These are phyloP conservation scores for Cystoderma amianthinum DNA, from an alignment of 768 basidiomycete species.

Conservation along the genomic window DNA sequence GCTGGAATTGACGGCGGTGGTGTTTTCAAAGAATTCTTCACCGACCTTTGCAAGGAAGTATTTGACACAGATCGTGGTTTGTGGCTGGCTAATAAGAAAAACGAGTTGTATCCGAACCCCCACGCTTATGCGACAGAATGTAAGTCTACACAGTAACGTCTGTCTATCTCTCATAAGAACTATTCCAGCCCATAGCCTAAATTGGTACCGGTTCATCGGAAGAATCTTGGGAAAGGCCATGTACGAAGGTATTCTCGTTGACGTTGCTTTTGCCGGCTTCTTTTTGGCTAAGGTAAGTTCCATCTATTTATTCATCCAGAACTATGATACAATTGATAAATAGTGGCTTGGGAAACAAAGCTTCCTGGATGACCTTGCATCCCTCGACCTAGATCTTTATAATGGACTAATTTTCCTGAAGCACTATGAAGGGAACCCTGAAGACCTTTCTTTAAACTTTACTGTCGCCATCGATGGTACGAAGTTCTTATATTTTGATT, in stretches of 20 bases:
- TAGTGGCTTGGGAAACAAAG: slow-evolving; percentile 92
- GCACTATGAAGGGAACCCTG: slow-evolving; percentile 79
- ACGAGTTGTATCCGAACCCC: slow-evolving; percentile 93
- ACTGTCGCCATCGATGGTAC: slow-evolving; percentile 80
- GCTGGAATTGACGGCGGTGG: slow-evolving; percentile 96
- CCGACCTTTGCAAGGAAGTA: slow-evolving; percentile 85
- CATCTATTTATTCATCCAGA: neutral
- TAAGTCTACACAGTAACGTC: slow-evolving; percentile 26
- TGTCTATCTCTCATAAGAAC: neutral
- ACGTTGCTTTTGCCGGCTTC: slow-evolving; percentile 93
- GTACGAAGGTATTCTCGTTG: slow-evolving; percentile 92
- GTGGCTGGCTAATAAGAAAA: slow-evolving; percentile 87
- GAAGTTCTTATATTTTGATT: slow-evolving; percentile 11
- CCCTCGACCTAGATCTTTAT: slow-evolving; percentile 89
- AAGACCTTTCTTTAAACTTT: slow-evolving; percentile 88
- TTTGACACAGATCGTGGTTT: slow-evolving; percentile 93
- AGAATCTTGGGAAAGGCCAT: slow-evolving; percentile 92
- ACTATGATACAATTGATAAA: neutral
- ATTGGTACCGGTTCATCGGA: slow-evolving; percentile 93
- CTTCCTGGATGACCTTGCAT: slow-evolving; percentile 88
- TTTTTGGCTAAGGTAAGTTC: slow-evolving; percentile 78
- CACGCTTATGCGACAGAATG: slow-evolving; percentile 87
- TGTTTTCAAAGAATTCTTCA: slow-evolving; percentile 97
- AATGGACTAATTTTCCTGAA: slow-evolving; percentile 90
- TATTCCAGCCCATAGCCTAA: slow-evolving; percentile 65